These are phyloP conservation scores for Cetraspora pellucida DNA, from an alignment of 192 early-diverging fungal genomes.

Conservation along the genomic window DNA sequence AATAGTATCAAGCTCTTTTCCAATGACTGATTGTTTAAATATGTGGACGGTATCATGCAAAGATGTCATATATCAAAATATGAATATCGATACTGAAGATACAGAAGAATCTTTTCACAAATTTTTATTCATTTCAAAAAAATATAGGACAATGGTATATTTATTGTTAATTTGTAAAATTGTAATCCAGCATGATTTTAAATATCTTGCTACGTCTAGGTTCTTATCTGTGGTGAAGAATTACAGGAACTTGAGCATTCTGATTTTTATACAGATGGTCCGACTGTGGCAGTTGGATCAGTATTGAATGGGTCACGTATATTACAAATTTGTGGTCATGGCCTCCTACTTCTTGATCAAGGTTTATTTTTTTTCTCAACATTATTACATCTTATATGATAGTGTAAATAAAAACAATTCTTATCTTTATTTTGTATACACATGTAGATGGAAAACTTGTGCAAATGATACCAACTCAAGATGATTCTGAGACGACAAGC, in stretches of 20 bases:
- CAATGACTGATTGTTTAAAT: conserved; percentile 55
- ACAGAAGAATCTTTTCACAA: conserved; percentile 53
- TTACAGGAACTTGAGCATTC: conserved; percentile 74
- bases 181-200: neutral
- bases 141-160: conserved; percentile 62
- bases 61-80: conserved; percentile 48
- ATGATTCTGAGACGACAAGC: conserved; percentile 49
- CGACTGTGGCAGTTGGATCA: conserved; percentile 78
- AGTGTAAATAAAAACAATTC: too few relatives aligned
- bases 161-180: neutral
- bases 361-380: conserved; percentile 41
- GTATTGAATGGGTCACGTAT: conserved; percentile 71
- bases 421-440: neutral
- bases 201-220: conserved; percentile 45
- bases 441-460: conserved; percentile 54
- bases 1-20: conserved; percentile 46
- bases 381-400: neutral
- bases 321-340: conserved; percentile 81
- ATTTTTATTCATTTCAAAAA: conserved; percentile 67
- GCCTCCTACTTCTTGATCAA: conserved; percentile 71
- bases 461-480: conserved; percentile 48
- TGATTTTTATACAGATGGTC: conserved; percentile 73
- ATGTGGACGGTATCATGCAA: conserved; percentile 73
- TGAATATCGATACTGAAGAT: conserved; percentile 41
- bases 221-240: conserved; percentile 82